Conservation (phyloP, 108 stramenopile species). For the Seminavis robusta region DNA sequence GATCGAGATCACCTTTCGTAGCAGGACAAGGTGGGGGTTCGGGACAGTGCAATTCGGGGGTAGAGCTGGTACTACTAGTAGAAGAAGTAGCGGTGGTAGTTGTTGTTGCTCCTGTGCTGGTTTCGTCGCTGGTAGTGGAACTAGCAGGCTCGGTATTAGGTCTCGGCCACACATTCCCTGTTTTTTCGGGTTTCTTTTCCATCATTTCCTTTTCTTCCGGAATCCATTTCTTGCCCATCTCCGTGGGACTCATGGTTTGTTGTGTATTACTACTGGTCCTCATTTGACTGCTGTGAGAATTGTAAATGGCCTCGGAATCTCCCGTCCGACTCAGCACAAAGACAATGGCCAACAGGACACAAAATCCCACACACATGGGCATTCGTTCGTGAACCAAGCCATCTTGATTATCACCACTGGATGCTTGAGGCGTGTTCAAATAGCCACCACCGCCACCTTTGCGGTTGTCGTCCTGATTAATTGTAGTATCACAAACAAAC, state of each 20-base stretch:
- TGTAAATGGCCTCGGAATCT: constrained; percentile 25
- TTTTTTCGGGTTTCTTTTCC: too few species aligned
- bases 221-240: too few species aligned
- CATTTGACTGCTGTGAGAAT: constrained; percentile 1
- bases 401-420: constrained; percentile 38
- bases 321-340: constrained; percentile 81
- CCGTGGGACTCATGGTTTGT: too few species aligned
- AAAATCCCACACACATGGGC: constrained; percentile 84
- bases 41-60: not conserved
- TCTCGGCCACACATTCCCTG: too few species aligned
- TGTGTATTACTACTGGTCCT: not conserved
- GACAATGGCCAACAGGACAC: constrained; percentile 83
- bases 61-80: constrained; percentile 11
- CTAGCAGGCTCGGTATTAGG: not conserved
- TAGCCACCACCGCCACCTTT: constrained; percentile 1
- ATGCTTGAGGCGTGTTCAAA: too few species aligned
- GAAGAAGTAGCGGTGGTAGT: constrained; percentile 7
- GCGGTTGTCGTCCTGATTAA: not conserved
- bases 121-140: not conserved
- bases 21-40: constrained; percentile 3
- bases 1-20: too few species aligned
- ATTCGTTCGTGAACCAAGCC: constrained; percentile 78
- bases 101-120: constrained; percentile 9
- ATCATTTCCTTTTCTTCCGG: too few species aligned
- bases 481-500: not conserved